Base-by-base conservation (phyloP, 2,329 filamentous ascomycete species). In the Colletotrichum sp. region DNA sequence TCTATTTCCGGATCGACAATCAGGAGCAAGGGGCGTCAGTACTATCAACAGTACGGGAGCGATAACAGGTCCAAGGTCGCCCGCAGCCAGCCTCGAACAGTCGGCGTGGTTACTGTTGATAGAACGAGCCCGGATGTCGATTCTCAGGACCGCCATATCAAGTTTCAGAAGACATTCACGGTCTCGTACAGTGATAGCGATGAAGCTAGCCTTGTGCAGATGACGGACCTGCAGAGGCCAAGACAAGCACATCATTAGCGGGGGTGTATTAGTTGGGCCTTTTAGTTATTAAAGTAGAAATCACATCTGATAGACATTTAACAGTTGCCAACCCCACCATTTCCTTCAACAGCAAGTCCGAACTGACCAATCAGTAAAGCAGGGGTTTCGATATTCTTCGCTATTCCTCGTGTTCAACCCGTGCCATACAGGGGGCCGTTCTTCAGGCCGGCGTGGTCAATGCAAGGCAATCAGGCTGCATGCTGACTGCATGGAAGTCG, bases 131-230 rank as follows among this genome's bases (percentile, higher is more conserved):
- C 68, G 4, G 68, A 72, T 8, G 44, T 52, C 5, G 68, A 70
- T 13, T 34, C 28, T 9, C 68, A 68, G 8, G 68, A 68, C 13
- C 57, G 68, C 12, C 57, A 75, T 3, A 86, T 86, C 44, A 80
- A 79, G 2, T 83, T 81, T 44, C 79, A 85, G 12, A 84, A 82
- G 49, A 82, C 82, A 3, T 86, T 85, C 30, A 77, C 80, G 2
- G 84, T 86, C 1, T 83, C 85, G 36, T 85, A 81, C 39, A 82
- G 75, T 26, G 70, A 75, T 12, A 74, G 72, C 5, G 83, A 85
- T 59, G 84, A 85, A 66, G 78, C 79, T 2, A 79, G 81, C 15
- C 69, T 85, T n/a, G 82, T 85, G 2, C 71, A 80, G 10, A 80
- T 84, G 79, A 78, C 76, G 10, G 80, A 83, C 15, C 34, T 81